Base-by-base conservation (phyloP, 768 basidiomycete species). In the Rhizopogon vesiculosus region DNA sequence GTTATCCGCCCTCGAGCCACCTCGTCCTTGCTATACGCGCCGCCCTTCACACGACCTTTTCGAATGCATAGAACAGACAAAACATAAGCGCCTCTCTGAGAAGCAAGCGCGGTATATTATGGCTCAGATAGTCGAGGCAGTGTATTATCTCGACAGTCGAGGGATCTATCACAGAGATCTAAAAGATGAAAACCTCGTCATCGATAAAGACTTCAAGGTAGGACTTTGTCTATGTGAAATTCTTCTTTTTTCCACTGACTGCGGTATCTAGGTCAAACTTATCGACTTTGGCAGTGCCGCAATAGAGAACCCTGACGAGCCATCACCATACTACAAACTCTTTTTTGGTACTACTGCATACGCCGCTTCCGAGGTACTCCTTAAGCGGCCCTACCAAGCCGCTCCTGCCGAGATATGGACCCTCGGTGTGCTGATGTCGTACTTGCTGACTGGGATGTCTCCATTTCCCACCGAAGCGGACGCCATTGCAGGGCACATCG, bases 391-490 rank as follows among this genome's bases (percentile, higher is more conserved):
- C 10, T 98, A 99, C 67, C 91, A 90, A 57, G 94, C 96, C 0
- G 85, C 93, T 0, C 94, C 95, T 40, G 93, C 93, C 25, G 96
- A 99, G 69, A 84, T 98, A 43, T 99, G 96, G 96, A 92, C 90
- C 7, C 82, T 97, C 22, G 96, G 96, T 16, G 91, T 98, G 35
- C 82, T 99, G 54, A 85, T 99, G 62, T 96, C 93, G 45, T 97
- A 93, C 68, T 80, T 99, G 54, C 81, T 99, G 51, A 95, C 93
- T 18, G 96, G 96, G 3, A 78, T 89, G 57, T 89, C 96, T 16
- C 95, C 95, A 2, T 99, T 98, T 69, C 91, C 92, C 45, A 90
- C 89, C 16, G 87, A 89, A 60, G 82, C 85, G 63, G 87, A 91
- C 64, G 86, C 88, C n/a, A 76, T 85, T 28, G 77, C 83, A 12